Evolutionary conservation across 129 eudicot genomes (phyloP), one percentile per base, ranked within the genome.

Genomic region (Scalesia atractyloides): DNA sequence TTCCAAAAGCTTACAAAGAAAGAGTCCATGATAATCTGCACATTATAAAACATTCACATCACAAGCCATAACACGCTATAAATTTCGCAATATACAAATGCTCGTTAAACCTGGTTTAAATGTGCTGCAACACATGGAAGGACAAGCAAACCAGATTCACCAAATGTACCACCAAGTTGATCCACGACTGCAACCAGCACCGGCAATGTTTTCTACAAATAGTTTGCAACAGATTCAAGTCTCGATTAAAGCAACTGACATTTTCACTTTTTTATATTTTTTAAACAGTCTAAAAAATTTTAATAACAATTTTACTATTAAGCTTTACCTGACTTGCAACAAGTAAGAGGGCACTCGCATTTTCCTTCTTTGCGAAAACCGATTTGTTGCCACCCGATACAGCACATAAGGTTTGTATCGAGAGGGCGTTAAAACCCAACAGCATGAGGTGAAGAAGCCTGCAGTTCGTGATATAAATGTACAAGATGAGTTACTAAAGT

Each of bases 61-160:
- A 59, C 20, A 9, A 61, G 36, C 22, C 36, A 36, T 18, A 52
- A 15, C 66, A 19, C 20, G 37, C 66, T 37, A 19, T 39, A 70
- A 54, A 54, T 39, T 5, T 20, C 9, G 2, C 4, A 0, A 8
- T 9, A 20, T 5, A 16, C 36, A 44, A 52, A 36, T 39, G 44
- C 12, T 9, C 69, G 63, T 7, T 49, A 63, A 39, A 94, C 97
- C 98, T 94, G 97, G 79, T 82, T 90, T 72, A 94, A 63, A 81
- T 94, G 98, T 34, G 98, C 98, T 11, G 98, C 98, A 54, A 94
- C 91, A 75, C 96, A 90, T 5, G 98, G 98, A 76, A 94, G 93
- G 75, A 90, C 87, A 10, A 94, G 81, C 76, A 94, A 83, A 56
- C 99, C 97, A 30, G 97, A 77, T 81, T 83, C 97, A 68, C 99